phyloP scores from a whole-genome alignment of 441 rosid genomes.

The Pelargonium cotyledonis region DNA sequence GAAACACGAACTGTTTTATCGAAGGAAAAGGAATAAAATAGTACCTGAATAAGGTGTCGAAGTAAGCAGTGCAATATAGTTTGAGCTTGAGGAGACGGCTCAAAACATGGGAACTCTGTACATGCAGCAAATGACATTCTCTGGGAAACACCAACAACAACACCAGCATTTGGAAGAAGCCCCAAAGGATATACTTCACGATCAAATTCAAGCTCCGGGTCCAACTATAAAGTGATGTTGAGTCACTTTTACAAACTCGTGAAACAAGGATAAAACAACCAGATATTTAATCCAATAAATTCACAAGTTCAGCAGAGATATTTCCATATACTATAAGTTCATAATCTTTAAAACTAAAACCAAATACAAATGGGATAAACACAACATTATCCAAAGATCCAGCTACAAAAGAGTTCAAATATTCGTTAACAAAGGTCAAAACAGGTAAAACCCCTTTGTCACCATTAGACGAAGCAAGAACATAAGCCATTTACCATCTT shows the following conservation, averaged over 20 bases:
- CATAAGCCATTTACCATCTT: neutral
- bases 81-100: constrained; percentile 98
- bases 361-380: neutral
- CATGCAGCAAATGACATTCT: constrained; percentile 93
- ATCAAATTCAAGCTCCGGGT: constrained; percentile 97
- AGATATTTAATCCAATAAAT: neutral
- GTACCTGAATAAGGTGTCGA: constrained; percentile 96
- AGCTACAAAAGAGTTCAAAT: neutral
- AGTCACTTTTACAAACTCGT: constrained; percentile 17
- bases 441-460: constrained; percentile 6
- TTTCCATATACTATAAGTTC: neutral
- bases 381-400: neutral
- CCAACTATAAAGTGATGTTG: constrained; percentile 55
- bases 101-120: constrained; percentile 95
- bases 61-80: constrained; percentile 94
- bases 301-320: neutral
- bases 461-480: neutral
- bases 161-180: constrained; percentile 94
- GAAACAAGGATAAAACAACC: constrained; percentile 1
- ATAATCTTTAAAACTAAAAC: neutral
- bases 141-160: constrained; percentile 95
- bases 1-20: neutral
- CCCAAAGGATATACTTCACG: constrained; percentile 96
- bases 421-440: constrained; percentile 15
- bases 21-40: constrained; percentile 9